Evolutionary conservation across 768 basidiomycete genomes (phyloP), one percentile per base, ranked within the genome.

Genomic region (Agaricus bisporus): DNA sequence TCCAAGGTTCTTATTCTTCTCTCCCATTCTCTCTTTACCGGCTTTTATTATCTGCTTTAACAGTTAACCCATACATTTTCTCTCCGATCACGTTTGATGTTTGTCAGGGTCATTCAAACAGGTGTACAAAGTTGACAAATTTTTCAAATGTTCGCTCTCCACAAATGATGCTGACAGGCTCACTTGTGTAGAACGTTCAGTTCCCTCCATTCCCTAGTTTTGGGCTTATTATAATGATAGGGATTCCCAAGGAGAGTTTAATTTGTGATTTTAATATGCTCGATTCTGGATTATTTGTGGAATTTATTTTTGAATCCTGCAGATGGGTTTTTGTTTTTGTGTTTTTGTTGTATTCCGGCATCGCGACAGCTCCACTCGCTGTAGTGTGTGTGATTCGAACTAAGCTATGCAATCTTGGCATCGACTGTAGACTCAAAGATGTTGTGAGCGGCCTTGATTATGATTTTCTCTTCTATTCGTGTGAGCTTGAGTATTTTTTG

Each of bases 41-140:
- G 46, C 41, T 48, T 48, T 42, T 32, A 43, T 48, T 48, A 48
- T 54, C 47, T 43, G 53, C 59, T 60, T 60, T 66, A 68, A 64
- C 61, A 68, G 66, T 70, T 72, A 70, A 73, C 68, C 66, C 65
- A 64, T 65, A 71, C 69, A 66, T 67, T 61, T 72, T 57, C 61
- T 58, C 50, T 64, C 54, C 59, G 51, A 58, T 54, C 51, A 28
- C 56, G 56, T 54, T 60, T 55, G 59, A 58, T 54, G 46, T 53
- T 56, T 51, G 59, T 54, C 53, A 37, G 48, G 37, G 37, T 29
- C 32, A 43, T 53, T 53, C 51, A 52, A 41, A 29, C n/a, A 38
- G 39, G 38, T 35, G 22, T 17, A 17, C 35, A 42, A 42, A 36
- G 49, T 36, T 25, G 42, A 17, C 15, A 36, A 28, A 36, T 20